Conservation (phyloP, 139 green algal species). For the Nannochloris sp. region DNA sequence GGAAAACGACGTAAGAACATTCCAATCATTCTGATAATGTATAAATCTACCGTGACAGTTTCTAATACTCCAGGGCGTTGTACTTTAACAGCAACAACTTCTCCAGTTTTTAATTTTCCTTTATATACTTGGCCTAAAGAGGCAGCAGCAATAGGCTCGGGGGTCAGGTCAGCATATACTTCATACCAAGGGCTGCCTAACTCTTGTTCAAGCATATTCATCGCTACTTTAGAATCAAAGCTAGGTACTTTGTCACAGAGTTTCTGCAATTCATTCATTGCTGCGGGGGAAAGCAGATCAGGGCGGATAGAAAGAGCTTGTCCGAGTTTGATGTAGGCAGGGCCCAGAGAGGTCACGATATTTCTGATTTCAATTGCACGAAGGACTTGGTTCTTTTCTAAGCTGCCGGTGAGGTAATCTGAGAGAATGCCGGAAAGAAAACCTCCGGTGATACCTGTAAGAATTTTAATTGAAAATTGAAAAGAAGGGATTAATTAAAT, state of each 20-base stretch:
- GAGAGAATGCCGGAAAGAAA: conserved; percentile 67
- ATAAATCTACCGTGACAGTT: conserved; percentile 84
- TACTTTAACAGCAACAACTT: conserved; percentile 93
- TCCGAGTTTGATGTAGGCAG: conserved; percentile 98
- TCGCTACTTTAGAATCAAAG: conserved; percentile 72
- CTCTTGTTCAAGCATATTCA: conserved; percentile 68
- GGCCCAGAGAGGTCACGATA: conserved; percentile 85
- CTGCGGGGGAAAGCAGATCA: conserved; percentile 88
- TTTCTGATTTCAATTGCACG: conserved; percentile 86
- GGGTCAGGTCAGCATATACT: conserved; percentile 76
- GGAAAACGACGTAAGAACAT: conserved; percentile 54
- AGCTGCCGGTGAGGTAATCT: conserved; percentile 51
- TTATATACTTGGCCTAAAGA: conserved; percentile 88
- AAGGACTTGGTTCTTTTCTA: conserved; percentile 66
- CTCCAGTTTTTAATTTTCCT: conserved; percentile 61
- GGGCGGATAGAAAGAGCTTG: conserved; percentile 93
- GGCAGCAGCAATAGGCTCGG: conserved; percentile 82
- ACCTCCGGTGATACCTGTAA: conserved; percentile 52
- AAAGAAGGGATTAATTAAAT: not conserved
- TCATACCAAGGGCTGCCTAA: conserved; percentile 79
- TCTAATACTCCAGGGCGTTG: conserved; percentile 85
- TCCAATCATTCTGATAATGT: conserved; percentile 71
- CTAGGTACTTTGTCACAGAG: conserved; percentile 97
- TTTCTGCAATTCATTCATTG: conserved; percentile 98
- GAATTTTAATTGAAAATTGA: conserved; percentile 15